These are phyloP conservation scores for Choiromyces venosus DNA, from an alignment of 495 filamentous ascomycete species.

Conservation along the genomic window DNA sequence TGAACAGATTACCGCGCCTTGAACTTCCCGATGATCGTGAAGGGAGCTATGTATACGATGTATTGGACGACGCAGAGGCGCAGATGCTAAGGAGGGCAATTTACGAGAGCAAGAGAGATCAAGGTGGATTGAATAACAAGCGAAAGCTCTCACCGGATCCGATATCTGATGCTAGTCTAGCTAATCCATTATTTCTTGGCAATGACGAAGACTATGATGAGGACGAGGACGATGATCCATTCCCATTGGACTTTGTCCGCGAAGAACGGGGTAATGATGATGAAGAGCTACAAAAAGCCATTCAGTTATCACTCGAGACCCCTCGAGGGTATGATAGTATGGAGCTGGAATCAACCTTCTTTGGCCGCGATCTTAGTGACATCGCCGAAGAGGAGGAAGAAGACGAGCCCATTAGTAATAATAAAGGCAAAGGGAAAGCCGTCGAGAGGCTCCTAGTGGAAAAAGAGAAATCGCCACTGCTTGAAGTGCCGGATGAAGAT, in stretches of 20 bases:
- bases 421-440: constrained; percentile 38
- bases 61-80: constrained; percentile 43
- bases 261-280: constrained; percentile 45
- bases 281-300: constrained; percentile 71
- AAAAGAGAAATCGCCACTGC: not conserved
- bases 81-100: constrained; percentile 47
- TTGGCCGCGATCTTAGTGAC: constrained; percentile 33
- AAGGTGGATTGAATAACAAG: constrained; percentile 8
- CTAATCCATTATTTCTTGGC: constrained; percentile 32
- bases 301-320: constrained; percentile 65
- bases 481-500: constrained; percentile 44
- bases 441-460: constrained; percentile 7
- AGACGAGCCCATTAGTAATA: constrained; percentile 30
- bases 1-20: constrained; percentile 77
- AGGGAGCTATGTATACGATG: constrained; percentile 12
- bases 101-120: constrained; percentile 45
- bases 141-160: not conserved
- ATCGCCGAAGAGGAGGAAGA: constrained; percentile 33
- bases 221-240: constrained; percentile 11
- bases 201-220: constrained; percentile 30
- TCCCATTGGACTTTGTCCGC: constrained; percentile 10
- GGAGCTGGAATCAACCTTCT: constrained; percentile 40
- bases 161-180: not conserved
- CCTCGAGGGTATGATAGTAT: constrained; percentile 38
- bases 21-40: constrained; percentile 19